Percentiles rank a stretch among this genome's conserved stretches.
These are phyloP conservation scores for Aquilaria sinensis DNA, from an alignment of 345 rosid genomes.

Conservation along the genomic window DNA sequence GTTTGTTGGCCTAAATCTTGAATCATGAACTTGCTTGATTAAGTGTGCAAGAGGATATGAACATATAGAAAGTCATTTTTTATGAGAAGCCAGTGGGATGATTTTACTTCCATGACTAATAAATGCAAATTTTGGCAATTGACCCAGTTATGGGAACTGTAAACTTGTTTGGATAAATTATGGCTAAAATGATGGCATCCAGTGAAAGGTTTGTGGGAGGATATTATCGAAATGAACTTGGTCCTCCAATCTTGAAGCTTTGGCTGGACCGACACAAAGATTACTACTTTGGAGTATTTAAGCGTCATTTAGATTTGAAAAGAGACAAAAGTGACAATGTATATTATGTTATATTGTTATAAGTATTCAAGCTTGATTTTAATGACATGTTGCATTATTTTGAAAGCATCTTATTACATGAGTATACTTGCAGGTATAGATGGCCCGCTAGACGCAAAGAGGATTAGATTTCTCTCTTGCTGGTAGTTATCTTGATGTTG, in stretches of 20 bases:
- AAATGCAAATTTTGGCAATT: constrained; percentile 27
- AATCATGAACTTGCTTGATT: no score
- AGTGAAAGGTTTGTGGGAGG: constrained; percentile 48
- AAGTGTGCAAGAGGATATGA: no score
- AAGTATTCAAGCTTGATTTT: no score
- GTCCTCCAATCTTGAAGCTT: constrained; percentile 68
- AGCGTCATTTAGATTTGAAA: constrained; percentile 34
- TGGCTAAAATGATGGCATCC: constrained; percentile 45
- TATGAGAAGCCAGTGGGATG: constrained; percentile 10
- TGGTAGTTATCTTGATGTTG: no score
- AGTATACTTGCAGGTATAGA: no score
- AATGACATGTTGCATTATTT: no score
- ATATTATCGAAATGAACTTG: constrained; percentile 38
- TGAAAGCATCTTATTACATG: no score
- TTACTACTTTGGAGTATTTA: constrained; percentile 66
- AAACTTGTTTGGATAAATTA: neutral
- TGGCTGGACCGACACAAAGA: constrained; percentile 56
- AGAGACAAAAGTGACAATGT: constrained; percentile 25
- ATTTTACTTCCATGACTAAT: constrained; percentile 20
- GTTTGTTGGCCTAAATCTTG: no score
- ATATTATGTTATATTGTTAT: no score
- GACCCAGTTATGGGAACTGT: constrained; percentile 8
- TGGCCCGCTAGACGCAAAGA: no score
- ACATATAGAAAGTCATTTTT: no score
- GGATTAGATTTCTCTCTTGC: no score